phyloP scores from a whole-genome alignment of 352 stramenopile genomes.

The Phytophthora sp. region DNA sequence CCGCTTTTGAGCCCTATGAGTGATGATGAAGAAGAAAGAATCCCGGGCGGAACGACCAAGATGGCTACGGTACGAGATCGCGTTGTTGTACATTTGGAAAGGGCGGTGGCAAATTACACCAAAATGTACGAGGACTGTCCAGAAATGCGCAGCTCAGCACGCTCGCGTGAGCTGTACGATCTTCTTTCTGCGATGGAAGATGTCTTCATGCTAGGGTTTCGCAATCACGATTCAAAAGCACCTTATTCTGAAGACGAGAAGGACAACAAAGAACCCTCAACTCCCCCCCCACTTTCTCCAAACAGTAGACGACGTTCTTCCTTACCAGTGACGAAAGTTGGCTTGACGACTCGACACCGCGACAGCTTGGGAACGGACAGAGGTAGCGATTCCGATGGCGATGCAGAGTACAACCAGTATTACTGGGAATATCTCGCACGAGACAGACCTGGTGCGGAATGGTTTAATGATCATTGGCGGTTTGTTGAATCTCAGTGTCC shows the following conservation, averaged over 20 bases:
- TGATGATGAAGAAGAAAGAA: slow-evolving; percentile 29
- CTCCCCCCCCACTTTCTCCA: slow-evolving; percentile 36
- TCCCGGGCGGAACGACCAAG: slow-evolving; percentile 15
- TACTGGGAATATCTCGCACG: slow-evolving; percentile 79
- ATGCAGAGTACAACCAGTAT: slow-evolving; percentile 43
- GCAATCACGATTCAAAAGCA: slow-evolving; percentile 25
- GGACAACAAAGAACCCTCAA: slow-evolving; percentile 24
- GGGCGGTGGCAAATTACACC: slow-evolving; percentile 58
- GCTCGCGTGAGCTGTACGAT: slow-evolving; percentile 73
- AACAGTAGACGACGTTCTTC: slow-evolving; percentile 24
- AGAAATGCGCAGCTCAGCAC: slow-evolving; percentile 71
- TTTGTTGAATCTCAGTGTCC: slow-evolving; percentile 66
- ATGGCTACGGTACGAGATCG: slow-evolving; percentile 51
- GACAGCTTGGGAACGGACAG: slow-evolving; percentile 31
- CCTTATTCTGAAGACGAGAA: slow-evolving; percentile 30
- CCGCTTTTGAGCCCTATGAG: slow-evolving; percentile 26
- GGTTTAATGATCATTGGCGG: slow-evolving; percentile 64
- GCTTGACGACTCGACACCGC: slow-evolving; percentile 20
- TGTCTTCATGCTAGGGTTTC: slow-evolving; percentile 71
- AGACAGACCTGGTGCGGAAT: slow-evolving; percentile 51
- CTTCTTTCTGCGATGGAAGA: slow-evolving; percentile 74
- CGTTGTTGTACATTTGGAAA: slow-evolving; percentile 63
- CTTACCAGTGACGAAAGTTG: slow-evolving; percentile 17
- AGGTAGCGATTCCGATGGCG: slow-evolving; percentile 28
- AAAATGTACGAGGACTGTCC: slow-evolving; percentile 64